Evolutionary conservation across 352 stramenopile genomes (phyloP), one percentile per base, ranked within the genome.

Genomic region (Globisporangium orthogonon): DNA sequence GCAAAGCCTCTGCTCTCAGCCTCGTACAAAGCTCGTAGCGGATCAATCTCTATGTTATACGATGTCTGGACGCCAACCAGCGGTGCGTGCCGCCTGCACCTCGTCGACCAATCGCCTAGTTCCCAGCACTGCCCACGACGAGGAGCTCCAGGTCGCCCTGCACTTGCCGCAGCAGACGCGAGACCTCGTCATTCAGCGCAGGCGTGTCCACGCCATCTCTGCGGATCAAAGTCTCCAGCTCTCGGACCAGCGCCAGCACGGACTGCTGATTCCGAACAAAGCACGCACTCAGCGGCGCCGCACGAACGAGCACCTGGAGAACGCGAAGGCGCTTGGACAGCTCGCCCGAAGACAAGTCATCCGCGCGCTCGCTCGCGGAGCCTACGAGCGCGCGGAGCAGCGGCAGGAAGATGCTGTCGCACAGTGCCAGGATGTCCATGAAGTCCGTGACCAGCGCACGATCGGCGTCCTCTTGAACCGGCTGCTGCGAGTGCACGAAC

Each of bases 131-230:
- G 4, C 76, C 76, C 9, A 76, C 71, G 29, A 63, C 64, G 17
- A 86, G 62, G n/a, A 90, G 75, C 53, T 82, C 63, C 56, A 87
- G 52, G 33, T 87, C 79, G 54, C 77, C 79, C 30, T 66, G 73
- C 47, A 90, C 29, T 59, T 86, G 73, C 28, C 75, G 75, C n/a
- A 78, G 50, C 47, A 81, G 60, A 18, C 69, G 66, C 15, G 61
- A 29, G 37, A 80, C 53, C 43, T 86, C 69, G 13, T 78, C 66
- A 9, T 72, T 74, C 11, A 48, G 47, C 46, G 37, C 44, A 29
- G 50, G 35, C 9, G 56, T 56, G 17, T 10, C 28, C 41, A 37
- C 63, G 35, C 39, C 76, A 47, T 43, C 44, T 9, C 35, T 52
- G 7, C 23, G 30, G 17, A 58, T 14, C 29, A 52, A 54, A 1